phyloP scores from a whole-genome alignment of 2,329 filamentous ascomycete species.

The Colletotrichum limetticola region DNA sequence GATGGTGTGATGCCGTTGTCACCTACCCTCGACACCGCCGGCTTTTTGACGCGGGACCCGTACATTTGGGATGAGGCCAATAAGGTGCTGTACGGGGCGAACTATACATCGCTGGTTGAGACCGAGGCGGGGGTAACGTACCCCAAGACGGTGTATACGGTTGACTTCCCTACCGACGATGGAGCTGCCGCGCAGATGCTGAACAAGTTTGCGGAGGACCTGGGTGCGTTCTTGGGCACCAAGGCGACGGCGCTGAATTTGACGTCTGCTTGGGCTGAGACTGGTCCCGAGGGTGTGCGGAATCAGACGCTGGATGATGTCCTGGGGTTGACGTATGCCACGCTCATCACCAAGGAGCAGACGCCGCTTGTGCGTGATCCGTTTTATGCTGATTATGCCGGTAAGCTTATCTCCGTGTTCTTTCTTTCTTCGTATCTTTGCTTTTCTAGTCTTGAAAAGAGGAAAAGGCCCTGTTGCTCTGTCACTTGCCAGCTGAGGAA shows the following conservation, averaged over 20 bases:
- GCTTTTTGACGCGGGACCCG: slow-evolving; percentile 52
- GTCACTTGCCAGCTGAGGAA: too few relatives aligned
- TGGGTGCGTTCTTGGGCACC: slow-evolving; percentile 42
- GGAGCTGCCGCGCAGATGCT: slow-evolving; percentile 38
- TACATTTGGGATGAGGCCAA: slow-evolving; percentile 46
- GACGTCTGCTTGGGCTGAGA: slow-evolving; percentile 39
- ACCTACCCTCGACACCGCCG: slow-evolving; percentile 54
- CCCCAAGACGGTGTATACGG: slow-evolving; percentile 43
- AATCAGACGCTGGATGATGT: slow-evolving; percentile 38
- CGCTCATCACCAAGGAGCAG: slow-evolving; percentile 51
- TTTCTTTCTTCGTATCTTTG: rapidly evolving
- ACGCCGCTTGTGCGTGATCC: slow-evolving; percentile 48
- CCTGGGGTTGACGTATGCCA: slow-evolving; percentile 47
- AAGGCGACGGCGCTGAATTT: slow-evolving; percentile 37
- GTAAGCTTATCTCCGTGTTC: slow-evolving; percentile 21
- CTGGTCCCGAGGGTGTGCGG: slow-evolving; percentile 37
- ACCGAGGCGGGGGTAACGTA: not conserved
- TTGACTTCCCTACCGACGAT: slow-evolving; percentile 40
- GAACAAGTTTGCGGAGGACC: slow-evolving; percentile 41
- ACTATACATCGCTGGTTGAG: slow-evolving; percentile 44
- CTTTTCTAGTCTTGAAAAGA: not conserved
- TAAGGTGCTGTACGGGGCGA: slow-evolving; percentile 44
- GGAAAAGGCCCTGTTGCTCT: not conserved
- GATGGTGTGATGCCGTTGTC: slow-evolving; percentile 56
- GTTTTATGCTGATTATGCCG: slow-evolving; percentile 52